phyloP scores from a whole-genome alignment of 768 basidiomycete genomes.

The Jaapia argillacea region DNA sequence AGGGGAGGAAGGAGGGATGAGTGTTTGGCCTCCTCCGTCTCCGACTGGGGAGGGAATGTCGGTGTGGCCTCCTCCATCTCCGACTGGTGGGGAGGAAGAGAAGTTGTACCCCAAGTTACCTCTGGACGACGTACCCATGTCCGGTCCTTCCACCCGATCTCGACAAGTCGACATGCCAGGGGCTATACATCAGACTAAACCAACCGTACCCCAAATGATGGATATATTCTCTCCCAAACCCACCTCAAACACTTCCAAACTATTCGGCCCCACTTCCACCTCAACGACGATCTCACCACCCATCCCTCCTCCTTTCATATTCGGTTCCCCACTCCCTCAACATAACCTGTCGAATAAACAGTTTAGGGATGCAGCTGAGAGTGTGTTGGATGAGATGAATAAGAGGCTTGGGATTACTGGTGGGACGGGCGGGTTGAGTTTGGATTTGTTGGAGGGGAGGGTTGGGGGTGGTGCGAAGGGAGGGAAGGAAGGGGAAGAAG shows the following conservation, averaged over 20 bases:
- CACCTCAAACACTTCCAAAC: slow-evolving; percentile 10
- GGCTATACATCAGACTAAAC: slow-evolving; percentile 13
- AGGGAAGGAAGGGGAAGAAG: slow-evolving; percentile 1
- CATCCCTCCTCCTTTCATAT: slow-evolving; percentile 45
- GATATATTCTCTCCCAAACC: neutral
- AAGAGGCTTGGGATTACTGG: slow-evolving; percentile 37
- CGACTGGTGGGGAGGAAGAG: no score
- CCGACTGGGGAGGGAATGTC: no score
- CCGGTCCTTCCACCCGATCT: no score
- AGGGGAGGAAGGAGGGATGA: no score
- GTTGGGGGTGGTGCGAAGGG: slow-evolving; percentile 1
- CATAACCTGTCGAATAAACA: slow-evolving; percentile 53
- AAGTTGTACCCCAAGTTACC: no score
- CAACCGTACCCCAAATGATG: slow-evolving; percentile 5
- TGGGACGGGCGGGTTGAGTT: slow-evolving; percentile 42
- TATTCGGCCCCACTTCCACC: slow-evolving; percentile 4
- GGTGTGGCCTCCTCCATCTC: no score
- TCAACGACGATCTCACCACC: slow-evolving; percentile 2
- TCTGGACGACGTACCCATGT: no score
- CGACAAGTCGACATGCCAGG: no score
- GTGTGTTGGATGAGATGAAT: slow-evolving; percentile 79
- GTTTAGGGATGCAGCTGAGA: slow-evolving; percentile 57
- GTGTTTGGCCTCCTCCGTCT: no score
- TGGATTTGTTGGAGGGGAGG: slow-evolving; percentile 17
- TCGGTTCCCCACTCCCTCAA: slow-evolving; percentile 66